Conservation (phyloP, 306 rosid species). For the Sphenostylis stenocarpa region DNA sequence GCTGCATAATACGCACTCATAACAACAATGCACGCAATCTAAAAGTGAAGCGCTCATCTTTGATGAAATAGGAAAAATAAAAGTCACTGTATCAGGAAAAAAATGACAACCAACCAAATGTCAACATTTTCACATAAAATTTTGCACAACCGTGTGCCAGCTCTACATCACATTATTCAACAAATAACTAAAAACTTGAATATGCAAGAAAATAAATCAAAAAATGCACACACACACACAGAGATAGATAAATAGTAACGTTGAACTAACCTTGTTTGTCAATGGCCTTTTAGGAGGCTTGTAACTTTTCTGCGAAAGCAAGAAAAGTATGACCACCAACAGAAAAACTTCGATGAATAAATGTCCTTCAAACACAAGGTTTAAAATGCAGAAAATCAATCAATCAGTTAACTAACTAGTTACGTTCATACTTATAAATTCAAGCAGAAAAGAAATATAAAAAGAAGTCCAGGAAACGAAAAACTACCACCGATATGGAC, state of each 20-base stretch:
- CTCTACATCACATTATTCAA: slow-evolving; percentile 13
- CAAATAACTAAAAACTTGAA: not conserved
- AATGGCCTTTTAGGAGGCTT: slow-evolving; percentile 95
- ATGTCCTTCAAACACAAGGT: slow-evolving; percentile 65
- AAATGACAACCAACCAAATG: not conserved
- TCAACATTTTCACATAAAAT: not conserved
- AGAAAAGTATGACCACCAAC: slow-evolving; percentile 74
- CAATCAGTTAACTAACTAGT: not conserved
- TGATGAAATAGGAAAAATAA: slow-evolving; percentile 12
- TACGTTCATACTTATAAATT: not conserved
- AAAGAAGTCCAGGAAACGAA: slow-evolving; percentile 1
- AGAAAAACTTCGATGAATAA: slow-evolving; percentile 81
- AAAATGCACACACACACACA: not conserved
- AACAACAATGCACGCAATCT: not conserved
- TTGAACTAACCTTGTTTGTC: slow-evolving; percentile 68
- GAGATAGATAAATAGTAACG: not conserved
- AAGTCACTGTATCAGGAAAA: slow-evolving; percentile 6
- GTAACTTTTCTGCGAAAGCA: slow-evolving; percentile 96
- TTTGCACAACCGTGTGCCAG: not conserved
- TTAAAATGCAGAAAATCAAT: not conserved
- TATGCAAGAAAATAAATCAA: not conserved
- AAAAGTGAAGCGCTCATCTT: not conserved
- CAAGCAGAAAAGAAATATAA: not conserved
- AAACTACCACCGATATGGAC: slow-evolving; percentile 76
- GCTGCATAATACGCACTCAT: not conserved